These are phyloP conservation scores for Eucalyptus brandiana DNA, from an alignment of 345 rosid genomes.

Conservation along the genomic window DNA sequence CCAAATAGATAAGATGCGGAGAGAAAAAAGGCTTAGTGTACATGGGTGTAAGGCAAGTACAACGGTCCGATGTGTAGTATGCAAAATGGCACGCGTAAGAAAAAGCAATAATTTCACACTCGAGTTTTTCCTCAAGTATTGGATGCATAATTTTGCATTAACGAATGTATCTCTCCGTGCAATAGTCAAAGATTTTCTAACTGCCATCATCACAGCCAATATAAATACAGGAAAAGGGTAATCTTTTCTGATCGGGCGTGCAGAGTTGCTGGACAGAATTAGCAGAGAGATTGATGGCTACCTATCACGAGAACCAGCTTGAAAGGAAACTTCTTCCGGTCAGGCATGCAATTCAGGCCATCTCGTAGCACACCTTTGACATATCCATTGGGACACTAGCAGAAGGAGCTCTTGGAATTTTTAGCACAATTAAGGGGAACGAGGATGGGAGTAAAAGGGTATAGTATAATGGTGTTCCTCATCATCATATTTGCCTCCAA, in stretches of 20 bases:
- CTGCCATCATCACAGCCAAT: background rate
- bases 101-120: too few species aligned
- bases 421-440: constrained; percentile 33
- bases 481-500: too few species aligned
- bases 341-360: background rate
- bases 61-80: rapidly evolving
- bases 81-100: background rate
- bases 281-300: background rate
- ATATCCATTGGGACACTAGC: background rate
- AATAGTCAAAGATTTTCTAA: background rate
- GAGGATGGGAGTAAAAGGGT: constrained; percentile 12
- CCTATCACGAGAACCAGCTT: background rate
- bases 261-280: background rate
- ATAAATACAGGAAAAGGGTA: background rate
- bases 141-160: background rate
- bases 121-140: background rate
- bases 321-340: background rate
- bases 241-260: background rate
- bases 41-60: background rate
- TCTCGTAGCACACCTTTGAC: background rate
- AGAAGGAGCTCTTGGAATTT: background rate
- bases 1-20: background rate
- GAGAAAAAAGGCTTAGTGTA: background rate
- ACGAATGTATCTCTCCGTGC: background rate
- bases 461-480: rapidly evolving